A percentile compares a stretch with the other conserved stretches of the same genome.
Evolutionary conservation across 441 rosid species (phyloP).

Genomic region (Adansonia madagascariensis): DNA sequence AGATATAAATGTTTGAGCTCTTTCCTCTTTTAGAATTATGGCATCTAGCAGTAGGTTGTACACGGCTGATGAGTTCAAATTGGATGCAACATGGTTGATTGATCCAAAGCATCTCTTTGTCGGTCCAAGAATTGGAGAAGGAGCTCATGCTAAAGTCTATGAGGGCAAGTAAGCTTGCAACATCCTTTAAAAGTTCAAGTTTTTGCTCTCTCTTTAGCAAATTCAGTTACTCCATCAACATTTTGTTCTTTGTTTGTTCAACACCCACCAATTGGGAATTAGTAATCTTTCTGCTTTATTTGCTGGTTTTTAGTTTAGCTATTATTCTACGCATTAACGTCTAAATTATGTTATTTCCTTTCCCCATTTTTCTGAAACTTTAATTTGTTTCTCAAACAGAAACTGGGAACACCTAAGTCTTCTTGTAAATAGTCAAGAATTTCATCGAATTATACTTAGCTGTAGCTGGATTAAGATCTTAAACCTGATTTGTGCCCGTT

Average conservation of each 20-base stretch:
- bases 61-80: conserved; percentile 52
- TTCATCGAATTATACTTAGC: conserved; percentile 7
- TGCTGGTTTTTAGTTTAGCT: background rate
- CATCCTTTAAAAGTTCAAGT: background rate
- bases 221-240: background rate
- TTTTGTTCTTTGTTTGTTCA: background rate
- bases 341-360: background rate
- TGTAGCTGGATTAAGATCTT: conserved; percentile 18
- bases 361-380: conserved; percentile 18
- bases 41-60: conserved; percentile 58
- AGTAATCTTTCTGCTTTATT: background rate
- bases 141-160: conserved; percentile 96
- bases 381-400: background rate
- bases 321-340: conserved; percentile 13
- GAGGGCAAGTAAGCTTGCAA: conserved; percentile 87
- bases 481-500: background rate
- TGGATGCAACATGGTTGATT: conserved; percentile 82
- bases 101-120: conserved; percentile 87
- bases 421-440: background rate
- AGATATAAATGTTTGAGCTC: conserved; percentile 32
- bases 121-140: conserved; percentile 96
- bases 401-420: background rate
- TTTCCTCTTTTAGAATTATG: conserved; percentile 42
- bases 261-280: background rate
- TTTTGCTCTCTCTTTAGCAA: background rate